Evolutionary conservation across 2,329 filamentous ascomycete genomes (phyloP).

Genomic region (Fusarium liriodendri): DNA sequence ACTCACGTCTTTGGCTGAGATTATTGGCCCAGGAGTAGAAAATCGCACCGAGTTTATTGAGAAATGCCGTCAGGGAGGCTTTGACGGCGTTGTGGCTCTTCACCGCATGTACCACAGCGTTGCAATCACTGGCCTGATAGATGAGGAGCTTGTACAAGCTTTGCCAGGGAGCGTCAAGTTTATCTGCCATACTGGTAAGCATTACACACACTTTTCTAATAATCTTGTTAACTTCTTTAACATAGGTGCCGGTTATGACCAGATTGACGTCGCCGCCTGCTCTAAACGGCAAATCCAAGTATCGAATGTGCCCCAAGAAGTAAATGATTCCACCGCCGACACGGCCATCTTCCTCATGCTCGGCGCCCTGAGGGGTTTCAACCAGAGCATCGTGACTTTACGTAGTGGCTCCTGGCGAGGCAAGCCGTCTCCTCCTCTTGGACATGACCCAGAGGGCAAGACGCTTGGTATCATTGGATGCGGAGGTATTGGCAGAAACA

Average conservation of each 20-base stretch:
- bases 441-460: not conserved
- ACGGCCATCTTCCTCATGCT: not conserved
- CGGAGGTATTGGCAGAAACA: not conserved
- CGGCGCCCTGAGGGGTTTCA: not conserved
- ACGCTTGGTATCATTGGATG: not conserved
- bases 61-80: not conserved
- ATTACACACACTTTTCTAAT: rapidly evolving
- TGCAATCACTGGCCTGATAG: not conserved
- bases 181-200: not conserved
- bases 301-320: not conserved
- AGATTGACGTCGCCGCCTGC: not conserved
- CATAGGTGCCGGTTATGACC: not conserved
- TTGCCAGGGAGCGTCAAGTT: not conserved
- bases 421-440: not conserved
- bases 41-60: not conserved
- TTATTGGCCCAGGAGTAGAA: not conserved
- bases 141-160: not conserved
- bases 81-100: not conserved
- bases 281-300: not conserved
- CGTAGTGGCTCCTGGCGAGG: not conserved
- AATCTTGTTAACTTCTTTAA: not conserved
- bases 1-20: not conserved
- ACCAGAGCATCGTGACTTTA: not conserved
- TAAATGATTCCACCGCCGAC: not conserved
- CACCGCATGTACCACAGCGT: not conserved